Base-by-base conservation (phyloP, 2,329 filamentous ascomycete species). In the Claviceps sp. region DNA sequence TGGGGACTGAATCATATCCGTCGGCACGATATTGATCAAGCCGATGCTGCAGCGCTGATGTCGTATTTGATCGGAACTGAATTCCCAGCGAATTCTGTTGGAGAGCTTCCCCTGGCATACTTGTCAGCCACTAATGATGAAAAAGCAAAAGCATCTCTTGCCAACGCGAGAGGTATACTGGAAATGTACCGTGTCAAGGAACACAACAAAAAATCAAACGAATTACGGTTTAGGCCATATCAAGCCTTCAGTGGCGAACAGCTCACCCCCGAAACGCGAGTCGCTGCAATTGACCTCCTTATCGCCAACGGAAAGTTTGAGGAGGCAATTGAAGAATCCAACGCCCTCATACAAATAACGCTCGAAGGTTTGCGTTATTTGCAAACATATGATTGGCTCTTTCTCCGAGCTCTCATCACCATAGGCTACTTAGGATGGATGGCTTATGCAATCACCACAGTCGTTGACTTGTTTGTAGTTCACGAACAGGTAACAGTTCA, bases 171-270 rank as follows among this genome's bases (percentile, higher is more conserved):
- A 59, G 84, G 85, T 42, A 93, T 98, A 47, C 71, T 98, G 34
- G 93, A 98, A 65, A 96, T 96, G 85, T 98, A 97, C 64, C 82
- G 80, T 26, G 86, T 98, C 54, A 98, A 98, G 69, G 91, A 97
- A 65, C 81, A 84, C 56, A 78, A 84, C 57, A 97, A 97, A 70
- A 82, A 81, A 62, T 74, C 77, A 0, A 85, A 78, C 0, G 80
- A 91, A 62, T 68, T 98, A 52, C 80, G 81, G 40, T 98, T 90
- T 68, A 80, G 75, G 50, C 84, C 90, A 0, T 98, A 85, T 63
- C 70, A 76, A 34, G 80, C 81, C 3, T 76, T 98, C 37, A 81
- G 82, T 41, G 77, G 79, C 38, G 71, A 77, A 4, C 74, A 78
- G 4, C 73, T 80, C 52, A 81, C 82, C 0, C 75, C 85, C 1